Percentiles rank a stretch among this genome's conserved stretches.
Conservation (phyloP, 2,329 filamentous ascomycete genomes). For the Fonsecaea erecta region DNA sequence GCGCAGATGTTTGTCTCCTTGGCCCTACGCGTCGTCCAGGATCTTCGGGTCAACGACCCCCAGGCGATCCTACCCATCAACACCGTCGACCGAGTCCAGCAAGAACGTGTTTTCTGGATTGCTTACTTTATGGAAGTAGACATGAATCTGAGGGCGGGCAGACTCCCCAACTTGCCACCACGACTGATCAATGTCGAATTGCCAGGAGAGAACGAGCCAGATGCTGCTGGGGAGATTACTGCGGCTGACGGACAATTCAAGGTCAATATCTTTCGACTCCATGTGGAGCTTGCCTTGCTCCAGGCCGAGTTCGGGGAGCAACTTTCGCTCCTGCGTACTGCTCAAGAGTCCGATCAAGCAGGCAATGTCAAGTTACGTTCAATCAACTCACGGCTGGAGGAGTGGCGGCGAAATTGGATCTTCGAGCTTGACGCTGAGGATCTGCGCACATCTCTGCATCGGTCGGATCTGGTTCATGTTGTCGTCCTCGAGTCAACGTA, state of each 20-base stretch:
- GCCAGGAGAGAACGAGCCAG: slow-evolving; percentile 82
- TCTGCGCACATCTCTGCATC: slow-evolving; percentile 20
- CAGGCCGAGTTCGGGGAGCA: slow-evolving; percentile 26
- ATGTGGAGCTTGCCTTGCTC: slow-evolving; percentile 77
- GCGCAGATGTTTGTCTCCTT: slow-evolving; percentile 87
- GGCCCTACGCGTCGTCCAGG: slow-evolving; percentile 74
- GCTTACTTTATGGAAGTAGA: slow-evolving; percentile 74
- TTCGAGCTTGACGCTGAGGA: slow-evolving; percentile 17
- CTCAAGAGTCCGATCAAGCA: neutral
- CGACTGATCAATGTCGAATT: slow-evolving; percentile 86
- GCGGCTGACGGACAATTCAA: slow-evolving; percentile 84
- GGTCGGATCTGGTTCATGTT: slow-evolving; percentile 29
- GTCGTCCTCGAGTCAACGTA: slow-evolving; percentile 25
- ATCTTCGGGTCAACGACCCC: slow-evolving; percentile 24
- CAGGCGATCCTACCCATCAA: slow-evolving; percentile 76
- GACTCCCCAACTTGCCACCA: slow-evolving; percentile 16
- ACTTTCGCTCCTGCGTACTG: neutral
- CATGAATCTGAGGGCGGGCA: slow-evolving; percentile 20
- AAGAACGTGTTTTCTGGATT: slow-evolving; percentile 76
- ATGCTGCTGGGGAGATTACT: slow-evolving; percentile 92
- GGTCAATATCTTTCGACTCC: slow-evolving; percentile 89
- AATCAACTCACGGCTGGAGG: slow-evolving; percentile 14
- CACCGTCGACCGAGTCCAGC: slow-evolving; percentile 88
- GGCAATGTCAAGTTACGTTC: slow-evolving; percentile 8
- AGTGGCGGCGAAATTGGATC: slow-evolving; percentile 24